Base-by-base conservation (phyloP, 306 rosid genomes). In the Casuarina glauca region DNA sequence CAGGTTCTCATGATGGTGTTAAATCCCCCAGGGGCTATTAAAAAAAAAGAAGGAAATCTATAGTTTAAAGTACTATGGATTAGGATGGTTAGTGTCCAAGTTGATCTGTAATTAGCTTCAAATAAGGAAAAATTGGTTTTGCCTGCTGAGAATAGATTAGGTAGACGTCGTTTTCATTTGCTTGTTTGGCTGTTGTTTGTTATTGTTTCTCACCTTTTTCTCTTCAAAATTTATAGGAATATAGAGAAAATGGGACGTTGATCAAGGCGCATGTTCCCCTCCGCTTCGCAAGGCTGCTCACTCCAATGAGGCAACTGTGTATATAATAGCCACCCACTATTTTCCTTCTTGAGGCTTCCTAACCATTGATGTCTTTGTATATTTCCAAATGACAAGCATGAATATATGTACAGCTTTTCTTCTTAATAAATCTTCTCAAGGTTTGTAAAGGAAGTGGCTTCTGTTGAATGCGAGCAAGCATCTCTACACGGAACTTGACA, bases 221-320 rank as follows among this genome's bases (percentile, higher is more conserved):
- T 15, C 41, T 69, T 51, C 71, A n/a, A 76, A 70, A 51, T 61
- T 57, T 81, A 16, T 60, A 95, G 98, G 97, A 95, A 79, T 89
- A 92, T 72, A 91, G 90, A 17, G 98, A 91, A 74, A 80, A 86
- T 42, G 98, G 98, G 75, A 95, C 97, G 50, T 84, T 91, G 74
- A 81, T 95, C 79, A 88, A 87, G 86, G 98, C 98, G 55, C 89
- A 92, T 26, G 98, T 95, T 26, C 98, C 98, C 77, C 96, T 92
- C 16, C 90, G 98, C 67, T 92, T 87, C 81, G 97, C 98, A 69
- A 95, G 96, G 91, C 84, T 95, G 82, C 93, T 91, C 55, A 92
- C 97, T 78, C 98, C 97, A 63, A 82, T 92, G 96, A 88, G 97
- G 85, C 97, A 92, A 79, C 82, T 87, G 51, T 92, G 89, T 78